Percentiles rank a stretch among this genome's conserved stretches.
phyloP scores from a whole-genome alignment of 2,329 filamentous ascomycete genomes.

The Aspergillus ruber region DNA sequence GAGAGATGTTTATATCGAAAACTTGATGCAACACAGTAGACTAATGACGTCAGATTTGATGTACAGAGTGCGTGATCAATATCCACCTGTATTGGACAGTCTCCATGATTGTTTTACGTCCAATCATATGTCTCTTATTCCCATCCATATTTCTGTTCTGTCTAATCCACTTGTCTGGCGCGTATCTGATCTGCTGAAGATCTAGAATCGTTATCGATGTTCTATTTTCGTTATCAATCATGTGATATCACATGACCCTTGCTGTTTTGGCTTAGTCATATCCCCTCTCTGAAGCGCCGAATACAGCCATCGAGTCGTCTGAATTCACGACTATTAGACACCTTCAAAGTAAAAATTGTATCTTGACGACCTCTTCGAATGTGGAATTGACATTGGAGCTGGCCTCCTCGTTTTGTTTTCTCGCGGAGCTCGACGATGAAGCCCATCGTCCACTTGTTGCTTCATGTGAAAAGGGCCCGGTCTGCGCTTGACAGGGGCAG shows the following conservation, averaged over 20 bases:
- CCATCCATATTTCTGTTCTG: neutral
- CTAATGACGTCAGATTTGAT: slow-evolving; percentile 13
- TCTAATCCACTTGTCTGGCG: neutral
- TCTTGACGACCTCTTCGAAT: slow-evolving; percentile 2
- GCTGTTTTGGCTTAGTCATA: slow-evolving; percentile 4
- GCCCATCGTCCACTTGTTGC: slow-evolving; percentile 26
- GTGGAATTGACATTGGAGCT: slow-evolving; percentile 17
- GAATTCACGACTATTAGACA: no score
- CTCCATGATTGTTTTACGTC: neutral
- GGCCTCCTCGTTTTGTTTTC: slow-evolving; percentile 19
- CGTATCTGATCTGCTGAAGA: neutral
- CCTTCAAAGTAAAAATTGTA: neutral
- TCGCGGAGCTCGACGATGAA: slow-evolving; percentile 24
- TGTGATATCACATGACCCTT: neutral
- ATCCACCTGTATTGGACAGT: neutral
- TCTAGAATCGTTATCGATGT: neutral
- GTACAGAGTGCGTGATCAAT: no score
- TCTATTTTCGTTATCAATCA: neutral
- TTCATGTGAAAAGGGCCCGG: slow-evolving; percentile 27
- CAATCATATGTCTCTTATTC: neutral
- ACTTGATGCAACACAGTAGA: slow-evolving; percentile 9
- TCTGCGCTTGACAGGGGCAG: slow-evolving; percentile 23
- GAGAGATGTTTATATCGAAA: neutral
- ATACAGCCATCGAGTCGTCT: no score
- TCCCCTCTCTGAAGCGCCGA: neutral